A percentile compares a stretch with the other conserved stretches of the same genome.
phyloP scores from a whole-genome alignment of 306 rosid genomes.

The Citrullus amarus region DNA sequence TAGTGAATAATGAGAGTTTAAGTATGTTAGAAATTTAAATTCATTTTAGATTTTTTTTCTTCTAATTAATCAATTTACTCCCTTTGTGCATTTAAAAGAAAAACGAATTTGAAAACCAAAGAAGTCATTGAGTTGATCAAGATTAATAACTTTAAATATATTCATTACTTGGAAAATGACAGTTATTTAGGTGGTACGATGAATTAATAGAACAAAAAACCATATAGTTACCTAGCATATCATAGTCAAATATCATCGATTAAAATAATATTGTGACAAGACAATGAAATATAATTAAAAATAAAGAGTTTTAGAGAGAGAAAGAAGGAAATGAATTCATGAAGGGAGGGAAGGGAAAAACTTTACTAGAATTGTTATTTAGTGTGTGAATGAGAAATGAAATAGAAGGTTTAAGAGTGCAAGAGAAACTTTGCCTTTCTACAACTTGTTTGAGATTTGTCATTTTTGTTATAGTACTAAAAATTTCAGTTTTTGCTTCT shows the following conservation, averaged over 20 bases:
- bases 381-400: background rate
- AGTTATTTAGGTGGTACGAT: background rate
- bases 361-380: background rate
- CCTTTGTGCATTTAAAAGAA: background rate
- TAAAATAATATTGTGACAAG: background rate
- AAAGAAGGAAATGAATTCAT: background rate
- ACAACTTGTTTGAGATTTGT: slow-evolving; percentile 1
- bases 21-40: background rate
- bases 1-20: background rate
- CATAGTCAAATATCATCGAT: background rate
- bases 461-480: slow-evolving; percentile 8
- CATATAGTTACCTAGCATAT: background rate
- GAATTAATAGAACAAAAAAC: background rate
- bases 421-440: background rate
- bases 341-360: background rate
- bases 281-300: background rate
- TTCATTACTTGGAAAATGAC: background rate
- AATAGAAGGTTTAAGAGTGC: background rate
- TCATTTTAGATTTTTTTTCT: background rate
- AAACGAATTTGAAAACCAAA: background rate
- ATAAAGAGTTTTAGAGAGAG: background rate
- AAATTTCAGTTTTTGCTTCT: background rate
- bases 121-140: background rate
- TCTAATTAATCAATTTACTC: background rate
- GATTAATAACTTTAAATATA: background rate